Percentiles rank a stretch among this genome's conserved stretches.
Conservation (phyloP, 495 filamentous ascomycete species). For the Trichoderma asperelloides region DNA sequence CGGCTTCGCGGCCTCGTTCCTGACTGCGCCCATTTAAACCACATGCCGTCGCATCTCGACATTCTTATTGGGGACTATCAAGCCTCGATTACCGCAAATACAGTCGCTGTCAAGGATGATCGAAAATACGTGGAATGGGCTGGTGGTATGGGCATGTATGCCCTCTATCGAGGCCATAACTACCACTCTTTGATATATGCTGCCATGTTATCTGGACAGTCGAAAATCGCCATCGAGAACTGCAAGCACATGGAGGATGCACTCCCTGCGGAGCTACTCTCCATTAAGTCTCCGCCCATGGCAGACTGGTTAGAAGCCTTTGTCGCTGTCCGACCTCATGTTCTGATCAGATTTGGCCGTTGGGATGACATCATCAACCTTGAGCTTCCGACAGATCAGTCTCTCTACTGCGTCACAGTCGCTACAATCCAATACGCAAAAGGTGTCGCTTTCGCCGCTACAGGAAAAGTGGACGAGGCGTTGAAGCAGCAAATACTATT, state of each 20-base stretch:
- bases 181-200: slow-evolving; percentile 62
- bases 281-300: slow-evolving; percentile 55
- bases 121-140: slow-evolving; percentile 44
- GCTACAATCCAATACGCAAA: slow-evolving; percentile 60
- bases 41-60: slow-evolving; percentile 64
- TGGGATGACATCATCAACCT: slow-evolving; percentile 51
- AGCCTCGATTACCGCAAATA: slow-evolving; percentile 51
- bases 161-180: slow-evolving; percentile 56
- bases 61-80: slow-evolving; percentile 59
- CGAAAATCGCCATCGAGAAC: slow-evolving; percentile 46
- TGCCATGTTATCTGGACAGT: slow-evolving; percentile 60
- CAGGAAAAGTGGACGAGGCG: slow-evolving; percentile 37
- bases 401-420: slow-evolving; percentile 52
- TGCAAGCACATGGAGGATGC: slow-evolving; percentile 39
- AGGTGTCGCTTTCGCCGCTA: slow-evolving; percentile 53
- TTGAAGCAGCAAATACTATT: slow-evolving; percentile 37
- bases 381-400: slow-evolving; percentile 35
- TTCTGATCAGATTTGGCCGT: slow-evolving; percentile 54
- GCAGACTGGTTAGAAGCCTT: slow-evolving; percentile 65
- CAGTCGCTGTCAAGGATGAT: slow-evolving; percentile 53
- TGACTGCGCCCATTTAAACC: slow-evolving; percentile 57
- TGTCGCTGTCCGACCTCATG: slow-evolving; percentile 51
- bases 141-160: slow-evolving; percentile 53
- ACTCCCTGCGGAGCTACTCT: slow-evolving; percentile 49
- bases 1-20: slow-evolving; percentile 53